A percentile compares a stretch with the other conserved stretches of the same genome.
phyloP scores from a whole-genome alignment of 2,329 filamentous ascomycete species.

The Cercospora berteroae region DNA sequence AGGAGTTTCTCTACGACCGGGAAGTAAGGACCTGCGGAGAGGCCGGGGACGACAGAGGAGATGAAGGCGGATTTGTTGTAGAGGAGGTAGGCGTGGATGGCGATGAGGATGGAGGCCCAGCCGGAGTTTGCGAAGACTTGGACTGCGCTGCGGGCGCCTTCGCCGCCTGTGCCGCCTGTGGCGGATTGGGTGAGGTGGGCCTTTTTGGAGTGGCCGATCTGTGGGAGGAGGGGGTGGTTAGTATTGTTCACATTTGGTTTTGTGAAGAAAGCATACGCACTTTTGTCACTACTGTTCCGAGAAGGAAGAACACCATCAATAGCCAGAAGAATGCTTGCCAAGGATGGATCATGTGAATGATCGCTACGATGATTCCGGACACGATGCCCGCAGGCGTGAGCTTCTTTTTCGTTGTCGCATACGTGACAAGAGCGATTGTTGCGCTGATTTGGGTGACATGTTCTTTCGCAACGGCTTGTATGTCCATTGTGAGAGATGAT shows the following conservation, averaged over 20 bases:
- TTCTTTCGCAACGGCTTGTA: conserved; percentile 25
- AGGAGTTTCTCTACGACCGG: conserved; percentile 41
- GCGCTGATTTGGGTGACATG: conserved; percentile 34
- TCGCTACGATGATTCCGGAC: conserved; percentile 69
- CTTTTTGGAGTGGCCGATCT: conserved; percentile 88
- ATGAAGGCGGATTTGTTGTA: conserved; percentile 32
- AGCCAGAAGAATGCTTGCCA: conserved; percentile 90
- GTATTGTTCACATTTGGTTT: neutral
- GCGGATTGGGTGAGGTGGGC: conserved; percentile 75
- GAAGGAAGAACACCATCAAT: conserved; percentile 79
- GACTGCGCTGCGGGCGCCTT: conserved; percentile 77
- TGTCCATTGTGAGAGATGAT: conserved; percentile 22
- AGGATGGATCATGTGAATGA: conserved; percentile 83
- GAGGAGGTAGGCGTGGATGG: conserved; percentile 52
- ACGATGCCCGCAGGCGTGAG: conserved; percentile 75
- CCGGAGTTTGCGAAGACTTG: conserved; percentile 90
- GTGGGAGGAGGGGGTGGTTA: conserved; percentile 3
- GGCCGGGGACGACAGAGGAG: conserved; percentile 28
- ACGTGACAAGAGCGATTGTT: conserved; percentile 46
- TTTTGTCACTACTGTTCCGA: conserved; percentile 80
- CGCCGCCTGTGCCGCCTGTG: conserved; percentile 69
- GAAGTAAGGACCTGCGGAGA: conserved; percentile 42
- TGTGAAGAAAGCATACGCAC: conserved; percentile 44
- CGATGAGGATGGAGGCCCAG: conserved; percentile 66
- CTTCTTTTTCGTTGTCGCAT: conserved; percentile 48